Conservation (phyloP, 129 eudicot species). For the Arctium lappa region DNA sequence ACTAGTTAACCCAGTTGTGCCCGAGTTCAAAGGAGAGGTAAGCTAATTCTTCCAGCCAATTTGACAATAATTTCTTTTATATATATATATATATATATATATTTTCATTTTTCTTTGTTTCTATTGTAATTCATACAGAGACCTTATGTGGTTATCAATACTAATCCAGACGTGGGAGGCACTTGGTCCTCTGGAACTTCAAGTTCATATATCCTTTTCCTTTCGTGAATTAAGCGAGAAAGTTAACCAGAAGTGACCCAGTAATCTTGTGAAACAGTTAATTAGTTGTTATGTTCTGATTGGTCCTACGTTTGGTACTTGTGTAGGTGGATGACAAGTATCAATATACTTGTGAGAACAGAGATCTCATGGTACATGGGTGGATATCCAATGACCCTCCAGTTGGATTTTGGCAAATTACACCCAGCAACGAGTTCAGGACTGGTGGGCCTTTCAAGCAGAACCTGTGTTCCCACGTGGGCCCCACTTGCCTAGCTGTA, state of each 20-base stretch:
- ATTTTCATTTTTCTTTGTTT: not conserved
- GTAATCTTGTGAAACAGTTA: not conserved
- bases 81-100: not conserved
- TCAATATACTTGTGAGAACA: constrained; percentile 66
- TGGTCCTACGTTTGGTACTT: not conserved
- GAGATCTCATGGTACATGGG: constrained; percentile 62
- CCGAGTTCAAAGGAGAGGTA: constrained; percentile 36
- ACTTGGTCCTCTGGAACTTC: not conserved
- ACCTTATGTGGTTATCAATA: not conserved
- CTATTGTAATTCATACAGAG: not conserved
- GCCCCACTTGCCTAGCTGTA: constrained; percentile 72
- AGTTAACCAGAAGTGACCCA: not conserved
- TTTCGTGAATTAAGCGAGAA: constrained; percentile 2
- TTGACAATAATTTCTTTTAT: not conserved
- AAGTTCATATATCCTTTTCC: not conserved
- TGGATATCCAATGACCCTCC: constrained; percentile 59
- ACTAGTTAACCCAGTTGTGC: constrained; percentile 30
- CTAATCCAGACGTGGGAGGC: not conserved
- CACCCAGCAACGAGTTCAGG: constrained; percentile 68
- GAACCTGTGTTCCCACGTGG: constrained; percentile 72
- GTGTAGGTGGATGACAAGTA: constrained; percentile 81
- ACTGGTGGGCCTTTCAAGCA: constrained; percentile 82
- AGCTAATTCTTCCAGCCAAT: not conserved
- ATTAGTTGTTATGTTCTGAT: not conserved
- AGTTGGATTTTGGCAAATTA: constrained; percentile 74